Evolutionary conservation across 352 stramenopile species (phyloP), one percentile per base, ranked within the genome.

Genomic region (Peronosclerospora sorghi): DNA sequence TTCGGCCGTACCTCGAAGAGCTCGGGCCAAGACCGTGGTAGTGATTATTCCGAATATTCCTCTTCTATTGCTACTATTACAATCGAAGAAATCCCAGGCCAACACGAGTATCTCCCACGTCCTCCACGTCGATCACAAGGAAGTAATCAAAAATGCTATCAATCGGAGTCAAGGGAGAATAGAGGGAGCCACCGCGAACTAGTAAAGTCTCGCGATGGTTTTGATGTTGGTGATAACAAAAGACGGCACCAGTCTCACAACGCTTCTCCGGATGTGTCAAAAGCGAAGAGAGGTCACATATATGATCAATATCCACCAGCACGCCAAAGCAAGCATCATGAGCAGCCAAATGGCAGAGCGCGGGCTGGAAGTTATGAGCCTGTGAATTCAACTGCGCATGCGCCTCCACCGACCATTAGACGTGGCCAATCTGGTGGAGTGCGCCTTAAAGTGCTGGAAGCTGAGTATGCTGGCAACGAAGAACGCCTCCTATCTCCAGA

Each of bases 81-180:
- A n/a, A 59, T 62, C 12, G 52, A 59, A 40, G 53, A 66, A 21
- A 61, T 62, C 8, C 48, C 57, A 32, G 44, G 53, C 23, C 52
- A 59, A 10, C 47, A 17, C 21, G 52, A 66, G 15, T 36, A 59
- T 40, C 38, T 41, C 14, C 12, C 35, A 32, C 55, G 44, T 32
- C 55, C 51, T 9, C 41, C 51, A 23, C 46, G 45, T 49, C 51
- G 52, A 39, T 43, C 39, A 4, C 48, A 59, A 7, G 27, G 32
- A 42, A 51, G 26, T 29, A 46, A 32, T 23, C 29, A 40, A 45
- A 51, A 37, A 40, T 29, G 19, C 6, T 23, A 49, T n/a, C 42
- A 39, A 13, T 12, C 15, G 7, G 46, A 43, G 14, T 24, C 35
- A 36, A 26, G 18, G 48, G 56, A 13, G 49, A 48, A 0, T 17